phyloP scores from a whole-genome alignment of 2,329 filamentous ascomycete genomes.

The Botrytis hyacinthi region DNA sequence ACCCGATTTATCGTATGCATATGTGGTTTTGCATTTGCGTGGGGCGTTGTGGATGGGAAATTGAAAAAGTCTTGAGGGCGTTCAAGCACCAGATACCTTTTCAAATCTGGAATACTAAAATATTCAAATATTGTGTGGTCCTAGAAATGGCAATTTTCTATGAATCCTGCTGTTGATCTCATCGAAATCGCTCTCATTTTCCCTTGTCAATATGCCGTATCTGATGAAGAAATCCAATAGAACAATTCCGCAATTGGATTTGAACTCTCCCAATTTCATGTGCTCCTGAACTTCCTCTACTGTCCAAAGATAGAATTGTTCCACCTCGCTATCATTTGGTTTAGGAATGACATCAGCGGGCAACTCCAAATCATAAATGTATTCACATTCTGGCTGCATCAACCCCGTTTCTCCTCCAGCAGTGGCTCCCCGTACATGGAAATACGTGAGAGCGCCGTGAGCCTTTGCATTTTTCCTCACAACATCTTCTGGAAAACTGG shows the following conservation, averaged over 20 bases:
- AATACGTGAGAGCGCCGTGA: constrained; percentile 76
- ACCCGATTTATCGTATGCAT: constrained; percentile 23
- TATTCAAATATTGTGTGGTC: constrained; percentile 48
- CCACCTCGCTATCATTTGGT: constrained; percentile 87
- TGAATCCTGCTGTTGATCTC: constrained; percentile 76
- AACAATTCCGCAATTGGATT: constrained; percentile 86
- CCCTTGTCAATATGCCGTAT: constrained; percentile 73
- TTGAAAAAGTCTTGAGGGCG: constrained; percentile 23
- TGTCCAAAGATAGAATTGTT: constrained; percentile 74
- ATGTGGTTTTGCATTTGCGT: constrained; percentile 28
- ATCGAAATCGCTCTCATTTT: constrained; percentile 75
- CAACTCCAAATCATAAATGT: constrained; percentile 85
- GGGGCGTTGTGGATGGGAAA: constrained; percentile 33
- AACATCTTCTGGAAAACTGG: constrained; percentile 68
- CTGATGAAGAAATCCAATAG: constrained; percentile 88
- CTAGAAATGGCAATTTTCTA: constrained; percentile 77
- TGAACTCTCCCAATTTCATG: constrained; percentile 74
- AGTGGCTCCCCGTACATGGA: constrained; percentile 71
- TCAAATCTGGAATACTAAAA: constrained; percentile 3
- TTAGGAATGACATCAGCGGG: constrained; percentile 64
- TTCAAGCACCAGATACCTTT: constrained; percentile 22
- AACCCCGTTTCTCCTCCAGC: constrained; percentile 79
- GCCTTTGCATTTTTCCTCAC: constrained; percentile 59
- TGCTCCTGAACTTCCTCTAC: constrained; percentile 73
- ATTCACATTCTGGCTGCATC: constrained; percentile 88